phyloP scores from a whole-genome alignment of 2,329 filamentous ascomycete species.

The Exophiala sp. region DNA sequence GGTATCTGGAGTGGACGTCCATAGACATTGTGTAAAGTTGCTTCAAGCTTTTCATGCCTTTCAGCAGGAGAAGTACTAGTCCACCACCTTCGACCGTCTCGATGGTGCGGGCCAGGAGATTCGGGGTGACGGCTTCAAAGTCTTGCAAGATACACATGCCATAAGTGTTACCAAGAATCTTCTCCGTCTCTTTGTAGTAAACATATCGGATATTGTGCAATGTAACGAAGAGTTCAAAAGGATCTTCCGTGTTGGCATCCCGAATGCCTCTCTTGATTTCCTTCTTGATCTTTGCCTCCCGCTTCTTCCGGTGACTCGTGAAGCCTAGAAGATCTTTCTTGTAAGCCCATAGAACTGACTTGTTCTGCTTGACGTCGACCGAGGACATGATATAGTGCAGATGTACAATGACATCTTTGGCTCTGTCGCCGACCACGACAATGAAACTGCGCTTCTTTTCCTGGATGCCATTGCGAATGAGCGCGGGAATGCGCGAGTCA shows the following conservation, averaged over 20 bases:
- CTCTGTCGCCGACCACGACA: constrained; percentile 87
- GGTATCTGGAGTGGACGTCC: constrained; percentile 95
- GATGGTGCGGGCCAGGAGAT: constrained; percentile 86
- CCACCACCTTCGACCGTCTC: constrained; percentile 98
- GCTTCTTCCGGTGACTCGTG: constrained; percentile 94
- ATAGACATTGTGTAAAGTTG: constrained; percentile 96
- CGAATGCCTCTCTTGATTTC: constrained; percentile 93
- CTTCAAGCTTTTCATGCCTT: constrained; percentile 95
- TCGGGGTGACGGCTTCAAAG: constrained; percentile 97
- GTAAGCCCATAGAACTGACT: constrained; percentile 96
- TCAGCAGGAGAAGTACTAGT: constrained; percentile 81
- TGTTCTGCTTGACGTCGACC: constrained; percentile 88
- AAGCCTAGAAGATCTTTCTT: constrained; percentile 96
- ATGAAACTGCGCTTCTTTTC: constrained; percentile 99
- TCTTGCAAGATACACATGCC: constrained; percentile 98
- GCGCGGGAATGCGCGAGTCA: constrained; percentile 83
- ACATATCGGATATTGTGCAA: constrained; percentile 97
- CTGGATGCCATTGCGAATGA: constrained; percentile 84
- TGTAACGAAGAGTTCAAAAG: constrained; percentile 95
- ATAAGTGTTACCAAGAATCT: constrained; percentile 96
- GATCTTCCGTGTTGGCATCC: constrained; percentile 87
- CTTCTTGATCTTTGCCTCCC: constrained; percentile 96
- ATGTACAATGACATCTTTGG: constrained; percentile 96
- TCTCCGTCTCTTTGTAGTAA: constrained; percentile 99
- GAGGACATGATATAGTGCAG: constrained; percentile 89